A percentile compares a stretch with the other conserved stretches of the same genome.
These are phyloP conservation scores for Yarrowia hollandica DNA, from an alignment of 805 yeast species.

Conservation along the genomic window DNA sequence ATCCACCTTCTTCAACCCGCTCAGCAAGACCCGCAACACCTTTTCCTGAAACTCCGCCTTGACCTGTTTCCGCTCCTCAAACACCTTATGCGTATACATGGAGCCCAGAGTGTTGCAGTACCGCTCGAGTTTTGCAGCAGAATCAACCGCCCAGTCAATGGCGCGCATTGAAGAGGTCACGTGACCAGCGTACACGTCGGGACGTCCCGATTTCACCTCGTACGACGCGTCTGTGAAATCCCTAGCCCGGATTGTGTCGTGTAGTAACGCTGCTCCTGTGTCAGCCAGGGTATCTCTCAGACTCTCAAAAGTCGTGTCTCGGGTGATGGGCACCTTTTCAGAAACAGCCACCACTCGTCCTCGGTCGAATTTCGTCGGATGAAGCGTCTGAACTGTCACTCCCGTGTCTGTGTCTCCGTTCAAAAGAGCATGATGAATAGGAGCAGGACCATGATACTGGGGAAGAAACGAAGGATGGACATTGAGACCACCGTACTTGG, in stretches of 20 bases:
- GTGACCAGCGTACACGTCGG: conserved; percentile 59
- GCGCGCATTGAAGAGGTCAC: conserved; percentile 47
- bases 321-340: conserved; percentile 44
- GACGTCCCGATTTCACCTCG: conserved; percentile 32
- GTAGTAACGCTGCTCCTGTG: conserved; percentile 62
- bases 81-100: conserved; percentile 4
- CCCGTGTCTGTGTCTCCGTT: conserved; percentile 68
- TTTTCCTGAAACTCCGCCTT: conserved; percentile 14
- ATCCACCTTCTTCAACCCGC: neutral
- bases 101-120: conserved; percentile 4
- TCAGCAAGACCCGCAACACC: neutral
- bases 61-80: conserved; percentile 2
- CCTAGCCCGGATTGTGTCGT: conserved; percentile 45
- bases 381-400: conserved; percentile 84
- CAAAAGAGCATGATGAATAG: conserved; percentile 76
- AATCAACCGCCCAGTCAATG: conserved; percentile 50
- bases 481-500: conserved; percentile 71
- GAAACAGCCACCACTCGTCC: conserved; percentile 72
- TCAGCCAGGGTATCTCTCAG: conserved; percentile 56
- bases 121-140: conserved; percentile 10
- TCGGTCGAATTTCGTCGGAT: conserved; percentile 80
- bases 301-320: conserved; percentile 48
- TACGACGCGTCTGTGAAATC: conserved; percentile 35
- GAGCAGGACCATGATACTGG: conserved; percentile 79
- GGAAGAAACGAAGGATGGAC: conserved; percentile 94